A percentile compares a stretch with the other conserved stretches of the same genome.
phyloP scores from a whole-genome alignment of 805 yeast species.

The Lipomyces yamanashiensis region DNA sequence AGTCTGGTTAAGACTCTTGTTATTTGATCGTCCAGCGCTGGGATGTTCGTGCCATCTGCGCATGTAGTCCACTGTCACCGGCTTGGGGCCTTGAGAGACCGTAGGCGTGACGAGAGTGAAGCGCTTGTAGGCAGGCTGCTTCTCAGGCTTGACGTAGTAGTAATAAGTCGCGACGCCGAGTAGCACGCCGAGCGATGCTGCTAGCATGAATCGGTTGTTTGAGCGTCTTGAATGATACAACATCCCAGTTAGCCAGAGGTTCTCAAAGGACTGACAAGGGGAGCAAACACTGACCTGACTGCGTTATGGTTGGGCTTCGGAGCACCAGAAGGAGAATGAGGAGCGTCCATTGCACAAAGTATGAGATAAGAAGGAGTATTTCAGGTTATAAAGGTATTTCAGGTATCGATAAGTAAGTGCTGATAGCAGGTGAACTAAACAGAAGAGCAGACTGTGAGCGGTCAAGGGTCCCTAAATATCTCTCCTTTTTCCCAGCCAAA shows the following conservation, averaged over 20 bases:
- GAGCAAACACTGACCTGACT: conserved; percentile 1
- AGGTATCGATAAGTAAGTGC: no score
- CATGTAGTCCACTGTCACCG: conserved; percentile 8
- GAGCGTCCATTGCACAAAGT: conserved; percentile 1
- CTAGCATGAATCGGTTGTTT: conserved; percentile 29
- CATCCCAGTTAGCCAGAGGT: conserved; percentile 3
- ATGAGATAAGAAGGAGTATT: not conserved
- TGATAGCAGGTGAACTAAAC: not conserved
- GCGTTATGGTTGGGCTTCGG: conserved; percentile 3
- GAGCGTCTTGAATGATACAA: conserved; percentile 3
- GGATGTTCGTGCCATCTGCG: conserved; percentile 19
- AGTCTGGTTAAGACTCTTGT: conserved; percentile 28
- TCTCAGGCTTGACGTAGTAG: conserved; percentile 10
- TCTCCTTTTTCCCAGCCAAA: not conserved
- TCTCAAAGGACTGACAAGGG: not conserved
- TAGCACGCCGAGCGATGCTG: conserved; percentile 12
- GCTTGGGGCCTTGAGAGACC: conserved; percentile 20
- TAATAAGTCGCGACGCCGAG: conserved; percentile 24
- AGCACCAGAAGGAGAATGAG: conserved; percentile 3
- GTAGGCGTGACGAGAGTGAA: conserved; percentile 21
- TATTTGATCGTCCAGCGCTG: conserved; percentile 24
- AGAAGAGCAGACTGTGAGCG: not conserved
- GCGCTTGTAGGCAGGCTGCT: conserved; percentile 10
- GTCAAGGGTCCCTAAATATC: conserved; percentile 1
- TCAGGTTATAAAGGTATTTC: not conserved